These are phyloP conservation scores for Pichia scutulata DNA, from an alignment of 805 yeast species.

Conservation along the genomic window DNA sequence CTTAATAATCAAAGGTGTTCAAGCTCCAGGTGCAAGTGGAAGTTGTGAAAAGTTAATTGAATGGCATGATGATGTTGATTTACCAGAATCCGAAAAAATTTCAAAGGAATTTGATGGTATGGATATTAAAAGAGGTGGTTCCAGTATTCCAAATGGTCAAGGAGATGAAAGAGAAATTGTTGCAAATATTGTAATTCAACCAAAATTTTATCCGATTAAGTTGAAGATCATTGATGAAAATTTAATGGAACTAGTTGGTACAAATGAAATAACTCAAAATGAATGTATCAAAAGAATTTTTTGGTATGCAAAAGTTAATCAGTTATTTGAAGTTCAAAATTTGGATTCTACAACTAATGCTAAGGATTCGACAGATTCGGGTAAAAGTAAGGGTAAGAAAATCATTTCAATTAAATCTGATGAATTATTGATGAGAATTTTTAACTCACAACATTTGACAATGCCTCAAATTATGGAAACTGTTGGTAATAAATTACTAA, in stretches of 20 bases:
- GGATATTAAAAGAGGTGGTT: constrained; percentile 77
- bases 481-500: constrained; percentile 56
- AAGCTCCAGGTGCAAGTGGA: constrained; percentile 11
- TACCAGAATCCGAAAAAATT: constrained; percentile 25
- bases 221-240: constrained; percentile 53
- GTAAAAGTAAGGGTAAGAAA: constrained; percentile 9
- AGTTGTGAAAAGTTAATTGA: constrained; percentile 52
- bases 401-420: constrained; percentile 32
- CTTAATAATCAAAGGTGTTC: constrained; percentile 15
- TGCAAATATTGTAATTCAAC: constrained; percentile 70
- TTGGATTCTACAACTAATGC: constrained; percentile 10
- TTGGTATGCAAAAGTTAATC: constrained; percentile 30
- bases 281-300: constrained; percentile 48
- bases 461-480: constrained; percentile 68
- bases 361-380: constrained; percentile 8
- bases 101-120: constrained; percentile 70
- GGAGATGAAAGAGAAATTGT: constrained; percentile 41
- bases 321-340: constrained; percentile 29
- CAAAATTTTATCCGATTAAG: constrained; percentile 65
- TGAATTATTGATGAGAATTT: constrained; percentile 37
- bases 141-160: constrained; percentile 22
- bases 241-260: constrained; percentile 66
- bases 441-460: constrained; percentile 46
- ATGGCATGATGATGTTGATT: constrained; percentile 70
- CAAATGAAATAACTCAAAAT: constrained; percentile 74